A percentile compares a stretch with the other conserved stretches of the same genome.
These are phyloP conservation scores for Protostelium mycophagum DNA, from an alignment of 78 protist genomes.

Conservation along the genomic window DNA sequence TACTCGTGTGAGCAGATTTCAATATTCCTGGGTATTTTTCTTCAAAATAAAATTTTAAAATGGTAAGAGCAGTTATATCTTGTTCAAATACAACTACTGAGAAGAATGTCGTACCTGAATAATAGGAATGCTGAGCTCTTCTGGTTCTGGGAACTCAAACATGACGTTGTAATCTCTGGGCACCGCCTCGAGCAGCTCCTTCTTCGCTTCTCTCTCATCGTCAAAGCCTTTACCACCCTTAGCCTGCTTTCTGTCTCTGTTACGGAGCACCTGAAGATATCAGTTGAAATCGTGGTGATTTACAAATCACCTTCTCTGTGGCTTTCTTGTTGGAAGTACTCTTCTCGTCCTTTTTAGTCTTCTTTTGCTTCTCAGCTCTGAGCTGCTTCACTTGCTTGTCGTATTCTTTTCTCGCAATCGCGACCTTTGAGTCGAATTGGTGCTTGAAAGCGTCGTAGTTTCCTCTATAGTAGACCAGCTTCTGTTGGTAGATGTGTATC, in stretches of 20 bases:
- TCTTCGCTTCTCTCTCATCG: constrained; percentile 25
- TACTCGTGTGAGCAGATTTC: neutral
- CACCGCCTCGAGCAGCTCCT: neutral
- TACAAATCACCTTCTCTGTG: neutral
- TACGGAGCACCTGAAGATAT: too few species aligned
- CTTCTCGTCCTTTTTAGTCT: constrained; percentile 18
- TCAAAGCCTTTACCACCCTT: constrained; percentile 26
- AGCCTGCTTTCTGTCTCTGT: constrained; percentile 15
- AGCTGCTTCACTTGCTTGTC: constrained; percentile 16
- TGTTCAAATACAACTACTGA: too few species aligned
- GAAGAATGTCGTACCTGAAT: neutral
- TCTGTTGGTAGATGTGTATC: constrained; percentile 64
- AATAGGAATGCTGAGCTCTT: neutral
- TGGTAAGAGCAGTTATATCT: too few species aligned
- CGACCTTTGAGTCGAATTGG: neutral
- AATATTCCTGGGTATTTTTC: too few species aligned
- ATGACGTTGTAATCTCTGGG: constrained; percentile 5
- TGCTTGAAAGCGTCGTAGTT: constrained; percentile 41
- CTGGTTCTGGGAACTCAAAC: constrained; percentile 17
- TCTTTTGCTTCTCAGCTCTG: constrained; percentile 11
- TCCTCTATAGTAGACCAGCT: constrained; percentile 67
- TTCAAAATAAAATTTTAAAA: too few species aligned
- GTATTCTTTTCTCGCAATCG: constrained; percentile 1
- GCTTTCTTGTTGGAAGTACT: constrained; percentile 10
- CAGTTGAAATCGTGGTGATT: neutral